These are phyloP conservation scores for Penicillium steckii DNA, from an alignment of 495 filamentous ascomycete genomes.

Conservation along the genomic window DNA sequence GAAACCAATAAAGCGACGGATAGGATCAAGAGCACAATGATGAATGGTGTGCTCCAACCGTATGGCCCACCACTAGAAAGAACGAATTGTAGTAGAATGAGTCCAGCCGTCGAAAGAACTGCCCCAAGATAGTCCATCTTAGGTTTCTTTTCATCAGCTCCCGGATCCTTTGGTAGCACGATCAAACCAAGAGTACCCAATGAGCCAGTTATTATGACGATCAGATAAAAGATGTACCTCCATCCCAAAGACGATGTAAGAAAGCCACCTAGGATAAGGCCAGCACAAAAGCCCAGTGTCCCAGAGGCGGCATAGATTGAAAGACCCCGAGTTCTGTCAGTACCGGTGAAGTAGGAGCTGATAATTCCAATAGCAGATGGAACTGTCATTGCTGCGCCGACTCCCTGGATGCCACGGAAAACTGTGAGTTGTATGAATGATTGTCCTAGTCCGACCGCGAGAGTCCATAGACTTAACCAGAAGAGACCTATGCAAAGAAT, in stretches of 20 bases:
- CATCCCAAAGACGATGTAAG: conserved; percentile 37
- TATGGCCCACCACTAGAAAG: conserved; percentile 36
- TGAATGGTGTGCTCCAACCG: conserved; percentile 49
- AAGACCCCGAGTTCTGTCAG: conserved; percentile 32
- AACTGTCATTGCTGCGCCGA: conserved; percentile 38
- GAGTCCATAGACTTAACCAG: conserved; percentile 36
- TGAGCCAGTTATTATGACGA: conserved; percentile 32
- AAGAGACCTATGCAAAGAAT: conserved; percentile 33
- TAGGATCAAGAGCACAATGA: conserved; percentile 42
- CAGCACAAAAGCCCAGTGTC: conserved; percentile 36
- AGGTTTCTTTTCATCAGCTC: conserved; percentile 11
- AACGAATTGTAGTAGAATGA: conserved; percentile 39
- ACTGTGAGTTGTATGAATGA: conserved; percentile 35
- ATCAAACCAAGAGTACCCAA: conserved; percentile 30
- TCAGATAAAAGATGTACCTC: conserved; percentile 38
- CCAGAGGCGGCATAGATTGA: conserved; percentile 38
- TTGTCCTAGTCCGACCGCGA: conserved; percentile 37
- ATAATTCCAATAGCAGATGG: conserved; percentile 41
- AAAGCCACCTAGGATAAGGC: conserved; percentile 38
- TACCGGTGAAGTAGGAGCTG: conserved; percentile 37
- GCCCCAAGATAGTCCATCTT: conserved; percentile 38
- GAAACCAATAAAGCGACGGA: conserved; percentile 37
- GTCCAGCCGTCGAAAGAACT: conserved; percentile 30
- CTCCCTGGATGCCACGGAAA: conserved; percentile 36
- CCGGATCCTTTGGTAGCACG: conserved; percentile 29